A percentile compares a stretch with the other conserved stretches of the same genome.
Conservation (phyloP, 1,284 basidiomycete genomes). For the Irpex sp. region DNA sequence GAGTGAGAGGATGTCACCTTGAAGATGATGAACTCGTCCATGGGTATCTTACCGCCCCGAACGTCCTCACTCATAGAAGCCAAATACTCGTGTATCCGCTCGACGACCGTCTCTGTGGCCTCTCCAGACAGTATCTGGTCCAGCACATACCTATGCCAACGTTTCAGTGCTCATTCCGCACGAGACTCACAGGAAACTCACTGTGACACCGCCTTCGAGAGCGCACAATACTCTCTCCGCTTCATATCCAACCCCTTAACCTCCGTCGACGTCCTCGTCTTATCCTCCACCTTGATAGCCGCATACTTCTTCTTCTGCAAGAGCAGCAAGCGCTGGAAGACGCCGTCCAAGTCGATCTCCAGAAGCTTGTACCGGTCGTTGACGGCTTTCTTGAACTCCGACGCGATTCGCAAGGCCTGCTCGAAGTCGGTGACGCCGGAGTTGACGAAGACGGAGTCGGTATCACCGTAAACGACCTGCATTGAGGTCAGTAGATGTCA, state of each 20-base stretch:
- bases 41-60: conserved; percentile 69
- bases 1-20: conserved; percentile 51
- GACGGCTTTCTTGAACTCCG: conserved; percentile 92
- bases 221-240: conserved; percentile 88
- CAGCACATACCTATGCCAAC: conserved; percentile 67
- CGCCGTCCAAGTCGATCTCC: conserved; percentile 95
- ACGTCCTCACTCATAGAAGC: conserved; percentile 73
- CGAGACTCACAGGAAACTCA: conserved; percentile 37
- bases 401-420: conserved; percentile 89
- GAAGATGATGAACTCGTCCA: conserved; percentile 94
- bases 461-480: conserved; percentile 98
- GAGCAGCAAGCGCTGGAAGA: conserved; percentile 91
- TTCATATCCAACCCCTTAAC: conserved; percentile 99
- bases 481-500: neutral
- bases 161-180: neutral
- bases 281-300: conserved; percentile 89
- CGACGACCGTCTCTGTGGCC: conserved; percentile 85
- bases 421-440: conserved; percentile 88
- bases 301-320: conserved; percentile 99
- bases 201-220: conserved; percentile 94
- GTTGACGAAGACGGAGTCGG: conserved; percentile 98
- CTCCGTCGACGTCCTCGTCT: conserved; percentile 74
- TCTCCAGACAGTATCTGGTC: conserved; percentile 92
- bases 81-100: conserved; percentile 93
- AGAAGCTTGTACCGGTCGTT: conserved; percentile 95